These are phyloP conservation scores for Phytopythium ostracodes DNA, from an alignment of 352 stramenopile species.

Conservation along the genomic window DNA sequence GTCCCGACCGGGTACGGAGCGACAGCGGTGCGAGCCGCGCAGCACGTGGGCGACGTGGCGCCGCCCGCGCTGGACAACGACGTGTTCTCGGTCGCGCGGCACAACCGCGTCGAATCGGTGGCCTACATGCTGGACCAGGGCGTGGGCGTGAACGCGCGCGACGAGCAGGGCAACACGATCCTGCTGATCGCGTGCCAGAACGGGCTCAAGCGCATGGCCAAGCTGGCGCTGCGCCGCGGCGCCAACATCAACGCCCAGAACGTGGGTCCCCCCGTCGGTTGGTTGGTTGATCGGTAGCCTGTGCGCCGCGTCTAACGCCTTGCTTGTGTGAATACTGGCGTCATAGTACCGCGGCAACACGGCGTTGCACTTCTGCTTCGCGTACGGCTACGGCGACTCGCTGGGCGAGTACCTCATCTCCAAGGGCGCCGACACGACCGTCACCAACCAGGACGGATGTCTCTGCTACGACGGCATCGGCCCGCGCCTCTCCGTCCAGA, in stretches of 20 bases:
- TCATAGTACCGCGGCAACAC: conserved; percentile 78
- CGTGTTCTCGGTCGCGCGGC: conserved; percentile 81
- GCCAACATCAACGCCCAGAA: conserved; percentile 89
- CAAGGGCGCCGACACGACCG: conserved; percentile 74
- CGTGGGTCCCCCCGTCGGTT: conserved; percentile 22
- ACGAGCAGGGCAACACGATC: conserved; percentile 83
- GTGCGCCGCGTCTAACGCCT: background rate
- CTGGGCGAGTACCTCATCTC: conserved; percentile 86
- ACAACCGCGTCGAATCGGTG: conserved; percentile 85
- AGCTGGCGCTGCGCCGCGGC: conserved; percentile 77
- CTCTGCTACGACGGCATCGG: conserved; percentile 69
- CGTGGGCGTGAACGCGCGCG: conserved; percentile 69
- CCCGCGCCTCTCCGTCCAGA: conserved; percentile 23
- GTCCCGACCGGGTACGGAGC: conserved; percentile 3
- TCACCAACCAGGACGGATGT: conserved; percentile 63
- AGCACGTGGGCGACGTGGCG: conserved; percentile 3
- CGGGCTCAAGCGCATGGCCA: conserved; percentile 87
- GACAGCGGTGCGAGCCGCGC: conserved; percentile 6
- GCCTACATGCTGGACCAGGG: conserved; percentile 83
- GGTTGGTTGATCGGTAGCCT: no score
- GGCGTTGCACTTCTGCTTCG: conserved; percentile 89
- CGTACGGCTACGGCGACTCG: conserved; percentile 86
- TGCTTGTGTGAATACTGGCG: conserved; percentile 3
- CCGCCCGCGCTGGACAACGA: conserved; percentile 54
- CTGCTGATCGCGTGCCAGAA: conserved; percentile 89